Percentiles rank a stretch among this genome's conserved stretches.
phyloP scores from a whole-genome alignment of 1,139 yeast genomes.

The Yamadazyma mexicana region DNA sequence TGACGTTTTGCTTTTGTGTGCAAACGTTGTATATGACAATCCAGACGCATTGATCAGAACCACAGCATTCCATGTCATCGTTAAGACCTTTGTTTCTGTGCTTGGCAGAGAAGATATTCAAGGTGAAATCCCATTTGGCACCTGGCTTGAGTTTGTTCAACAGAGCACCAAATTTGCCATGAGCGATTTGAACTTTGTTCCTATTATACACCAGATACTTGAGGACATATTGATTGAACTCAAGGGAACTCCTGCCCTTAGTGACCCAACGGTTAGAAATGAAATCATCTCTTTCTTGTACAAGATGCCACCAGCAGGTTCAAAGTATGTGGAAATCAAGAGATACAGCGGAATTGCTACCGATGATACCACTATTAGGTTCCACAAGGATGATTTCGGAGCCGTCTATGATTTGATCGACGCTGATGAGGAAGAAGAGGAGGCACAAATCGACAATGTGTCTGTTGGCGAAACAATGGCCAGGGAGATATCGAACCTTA shows the following conservation, averaged over 20 bases:
- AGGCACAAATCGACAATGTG: neutral
- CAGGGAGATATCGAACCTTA: conserved; percentile 4
- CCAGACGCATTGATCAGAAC: neutral
- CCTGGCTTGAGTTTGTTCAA: conserved; percentile 6
- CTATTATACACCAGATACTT: conserved; percentile 3
- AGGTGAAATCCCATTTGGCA: neutral
- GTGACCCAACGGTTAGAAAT: conserved; percentile 20
- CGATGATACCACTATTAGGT: neutral
- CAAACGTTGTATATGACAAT: neutral
- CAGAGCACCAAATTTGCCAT: neutral
- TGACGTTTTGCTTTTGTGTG: conserved; percentile 5
- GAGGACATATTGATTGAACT: conserved; percentile 2
- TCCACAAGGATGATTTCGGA: conserved; percentile 3
- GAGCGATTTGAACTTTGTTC: conserved; percentile 6
- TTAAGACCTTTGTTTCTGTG: neutral
- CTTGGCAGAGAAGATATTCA: neutral
- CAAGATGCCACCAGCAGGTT: conserved; percentile 1
- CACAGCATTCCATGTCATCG: neutral
- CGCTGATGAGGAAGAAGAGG: neutral
- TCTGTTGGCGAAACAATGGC: conserved; percentile 1
- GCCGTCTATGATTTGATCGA: neutral
- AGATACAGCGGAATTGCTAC: conserved; percentile 3
- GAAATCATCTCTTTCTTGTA: conserved; percentile 5
- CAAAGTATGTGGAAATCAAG: conserved; percentile 1
- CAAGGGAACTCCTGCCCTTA: conserved; percentile 4